Base-by-base conservation (phyloP, 1,139 yeast genomes). In the Geotrichum histeridarum region DNA sequence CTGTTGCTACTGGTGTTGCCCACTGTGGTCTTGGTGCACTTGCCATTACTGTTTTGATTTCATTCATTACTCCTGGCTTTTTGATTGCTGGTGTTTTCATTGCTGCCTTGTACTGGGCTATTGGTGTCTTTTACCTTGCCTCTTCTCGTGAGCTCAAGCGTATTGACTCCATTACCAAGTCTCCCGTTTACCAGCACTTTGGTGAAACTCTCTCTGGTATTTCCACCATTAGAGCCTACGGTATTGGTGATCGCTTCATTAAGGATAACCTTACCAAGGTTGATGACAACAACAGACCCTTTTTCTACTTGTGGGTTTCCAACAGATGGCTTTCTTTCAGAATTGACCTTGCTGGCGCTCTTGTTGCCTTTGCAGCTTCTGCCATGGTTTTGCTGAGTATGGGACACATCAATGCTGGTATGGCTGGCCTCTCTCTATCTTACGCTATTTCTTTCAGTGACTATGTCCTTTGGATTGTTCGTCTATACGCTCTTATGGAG, bases 121-220 rank as follows among this genome's bases (percentile, higher is more conserved):
- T 93, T 64, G 97, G 96, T 44, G 65, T 76, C 38, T 81, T 86
- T 62, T 93, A 93, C 69, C 73, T 93, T 64, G 76, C 84, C 14
- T 80, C 89, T 53, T 90, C 98, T 9, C 83, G 99, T 70, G 98
- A 93, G 70, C 80, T 93, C 71, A 90, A 93, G 71, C 80, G 99
- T 66, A 82, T 77, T 65, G 98, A 93, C 64, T 86, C 97, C 0
- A 80, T 88, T 50, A 81, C 95, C 30, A 87, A 89, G 68, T 90
- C 97, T 1, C 99, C 99, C 42, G 91, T 93, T 60, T 96, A 90
- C 71, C 98, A 91, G 72, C 98, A 91, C 68, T 91, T 93, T 68
- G 83, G 95, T 15, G 99, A 93, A 72, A 88, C 97, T 8, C 77
- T 93, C 64, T 83, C 82, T 39, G 99, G 99, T 67, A 89, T 90